Evolutionary conservation across 208 protist species (phyloP), one percentile per base, ranked within the genome.

Genomic region (Crithidia expoeki): DNA sequence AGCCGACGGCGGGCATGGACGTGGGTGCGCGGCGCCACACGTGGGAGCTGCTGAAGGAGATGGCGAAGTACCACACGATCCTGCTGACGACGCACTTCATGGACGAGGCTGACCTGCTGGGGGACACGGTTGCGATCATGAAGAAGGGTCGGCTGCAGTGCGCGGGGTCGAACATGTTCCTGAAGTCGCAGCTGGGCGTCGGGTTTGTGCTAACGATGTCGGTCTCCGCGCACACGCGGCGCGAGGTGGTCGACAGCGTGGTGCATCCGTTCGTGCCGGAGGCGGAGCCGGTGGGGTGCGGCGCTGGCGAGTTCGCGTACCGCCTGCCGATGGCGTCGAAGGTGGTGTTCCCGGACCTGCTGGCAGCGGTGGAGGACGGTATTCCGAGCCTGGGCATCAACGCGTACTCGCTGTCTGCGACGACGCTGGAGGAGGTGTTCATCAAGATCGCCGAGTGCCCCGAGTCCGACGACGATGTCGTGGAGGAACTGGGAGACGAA

Each of bases 61-160:
- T 85, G 76, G 79, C 63, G 61, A 57, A 47, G 34, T 32, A 53
- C 14, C 80, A 63, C 71, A 91, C 83, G 30, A 88, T 96, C 17
- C 70, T 96, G 12, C 70, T 96, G 38, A 92, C 79, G 32, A 98
- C 96, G 32, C 97, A 98, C 74, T 96, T 81, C 74, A 98, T 99
- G 94, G 97, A 99, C 52, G 98, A 99, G 79, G 97, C 98, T 9
- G 97, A 99, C 68, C 68, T 93, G 32, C 84, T 99, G 12, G 86
- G 89, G 32, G 86, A 98, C 74, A 80, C 85, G 21, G 95, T 99
- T 53, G 96, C 89, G 2, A 98, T 99, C 59, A 94, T 99, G 84
- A 84, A 77, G 28, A 78, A 84, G 33, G 88, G 88, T 27, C 68
- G 76, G 12, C 59, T 92, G 38, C 73, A 84, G 56, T 91, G 85